Evolutionary conservation across 2,329 filamentous ascomycete species (phyloP).

Genomic region (Colletotrichum graminicola): DNA sequence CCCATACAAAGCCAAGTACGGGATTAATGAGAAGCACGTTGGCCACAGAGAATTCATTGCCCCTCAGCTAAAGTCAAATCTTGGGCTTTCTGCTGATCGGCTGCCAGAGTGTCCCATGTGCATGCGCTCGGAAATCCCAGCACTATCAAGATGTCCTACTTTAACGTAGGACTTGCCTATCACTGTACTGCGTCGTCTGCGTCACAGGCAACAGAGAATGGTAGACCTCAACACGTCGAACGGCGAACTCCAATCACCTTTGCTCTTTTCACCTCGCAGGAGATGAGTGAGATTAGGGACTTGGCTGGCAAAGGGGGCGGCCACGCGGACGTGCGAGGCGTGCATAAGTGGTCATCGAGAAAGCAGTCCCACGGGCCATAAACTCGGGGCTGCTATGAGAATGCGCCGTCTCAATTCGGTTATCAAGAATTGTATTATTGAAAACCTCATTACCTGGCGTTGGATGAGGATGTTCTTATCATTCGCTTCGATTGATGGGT

Average conservation of each 20-base stretch:
- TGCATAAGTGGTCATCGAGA: no score
- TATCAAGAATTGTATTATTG: not conserved
- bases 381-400: not conserved
- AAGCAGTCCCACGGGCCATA: not conserved
- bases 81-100: no score
- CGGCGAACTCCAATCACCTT: no score
- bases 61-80: no score
- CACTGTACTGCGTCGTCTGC: not conserved
- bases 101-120: no score
- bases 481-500: not conserved
- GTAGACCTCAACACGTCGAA: not conserved
- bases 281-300: no score
- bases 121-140: no score
- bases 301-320: no score
- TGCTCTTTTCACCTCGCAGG: no score
- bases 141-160: not conserved
- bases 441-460: not conserved
- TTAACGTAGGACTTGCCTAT: not conserved
- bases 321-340: no score
- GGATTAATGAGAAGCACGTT: not conserved
- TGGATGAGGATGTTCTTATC: not conserved
- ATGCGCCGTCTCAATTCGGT: no score
- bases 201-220: not conserved
- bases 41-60: not conserved
- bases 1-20: not conserved